A percentile compares a stretch with the other conserved stretches of the same genome.
Conservation (phyloP, 1,139 yeast genomes). For the Arxiozyma heterogenica region DNA sequence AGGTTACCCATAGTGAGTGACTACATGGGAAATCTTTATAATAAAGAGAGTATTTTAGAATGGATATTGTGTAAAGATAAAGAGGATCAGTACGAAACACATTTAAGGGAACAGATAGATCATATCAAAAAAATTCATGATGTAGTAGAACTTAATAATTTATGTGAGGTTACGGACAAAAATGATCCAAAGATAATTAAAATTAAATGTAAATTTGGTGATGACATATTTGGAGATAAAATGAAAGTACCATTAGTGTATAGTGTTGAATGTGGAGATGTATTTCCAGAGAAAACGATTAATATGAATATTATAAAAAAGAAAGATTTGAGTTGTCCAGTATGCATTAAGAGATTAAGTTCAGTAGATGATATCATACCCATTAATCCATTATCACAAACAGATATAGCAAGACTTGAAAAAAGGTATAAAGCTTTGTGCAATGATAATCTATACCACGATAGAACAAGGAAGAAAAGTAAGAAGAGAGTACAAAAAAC, state of each 20-base stretch:
- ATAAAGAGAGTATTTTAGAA: conserved; percentile 59
- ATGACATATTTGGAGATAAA: conserved; percentile 31
- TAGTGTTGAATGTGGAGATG: conserved; percentile 48
- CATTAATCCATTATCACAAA: conserved; percentile 31
- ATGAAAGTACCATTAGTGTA: conserved; percentile 35
- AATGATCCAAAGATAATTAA: conserved; percentile 20
- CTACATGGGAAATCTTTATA: conserved; percentile 57
- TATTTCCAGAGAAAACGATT: conserved; percentile 35
- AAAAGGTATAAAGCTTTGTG: conserved; percentile 33
- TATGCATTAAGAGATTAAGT: conserved; percentile 16
- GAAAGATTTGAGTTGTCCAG: conserved; percentile 3
- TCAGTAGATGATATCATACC: conserved; percentile 31
- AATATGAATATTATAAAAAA: conserved; percentile 36
- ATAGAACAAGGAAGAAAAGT: conserved; percentile 35
- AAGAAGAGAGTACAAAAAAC: conserved; percentile 31
- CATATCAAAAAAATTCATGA: conserved; percentile 46
- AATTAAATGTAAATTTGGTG: conserved; percentile 47
- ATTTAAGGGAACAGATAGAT: conserved; percentile 27
- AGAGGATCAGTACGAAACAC: conserved; percentile 20
- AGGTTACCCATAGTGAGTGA: conserved; percentile 57
- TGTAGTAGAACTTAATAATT: conserved; percentile 35
- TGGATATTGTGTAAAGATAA: conserved; percentile 37
- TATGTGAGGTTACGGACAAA: conserved; percentile 28
- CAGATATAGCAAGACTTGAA: conserved; percentile 27
- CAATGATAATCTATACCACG: conserved; percentile 39